These are phyloP conservation scores for Dissophora ornata DNA, from an alignment of 192 early-diverging fungal species.

Conservation along the genomic window DNA sequence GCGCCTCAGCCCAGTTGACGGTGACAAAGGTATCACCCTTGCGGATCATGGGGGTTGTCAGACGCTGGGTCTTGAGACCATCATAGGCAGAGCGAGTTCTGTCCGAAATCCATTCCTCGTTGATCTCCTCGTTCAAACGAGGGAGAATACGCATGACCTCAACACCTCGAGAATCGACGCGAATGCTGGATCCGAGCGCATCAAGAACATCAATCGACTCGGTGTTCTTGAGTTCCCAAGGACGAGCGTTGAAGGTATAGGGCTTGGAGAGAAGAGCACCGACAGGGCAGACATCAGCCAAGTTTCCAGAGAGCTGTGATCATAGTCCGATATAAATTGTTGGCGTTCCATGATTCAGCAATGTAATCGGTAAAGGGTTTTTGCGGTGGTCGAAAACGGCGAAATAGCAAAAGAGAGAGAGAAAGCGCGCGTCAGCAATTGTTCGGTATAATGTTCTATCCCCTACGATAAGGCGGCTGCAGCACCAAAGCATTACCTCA, in stretches of 20 bases:
- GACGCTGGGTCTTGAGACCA: conserved; percentile 94
- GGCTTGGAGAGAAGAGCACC: conserved; percentile 98
- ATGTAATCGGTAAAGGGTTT: no score
- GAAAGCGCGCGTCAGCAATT: no score
- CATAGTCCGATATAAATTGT: no score
- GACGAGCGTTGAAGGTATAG: conserved; percentile 91
- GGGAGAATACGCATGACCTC: conserved; percentile 98
- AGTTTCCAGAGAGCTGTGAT: conserved; percentile 92
- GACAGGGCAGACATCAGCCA: conserved; percentile 98
- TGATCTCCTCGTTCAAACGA: conserved; percentile 96
- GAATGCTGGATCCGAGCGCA: conserved; percentile 95
- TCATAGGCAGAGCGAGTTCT: conserved; percentile 96
- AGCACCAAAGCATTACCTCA: conserved; percentile 72
- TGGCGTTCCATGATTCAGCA: no score
- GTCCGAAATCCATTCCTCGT: conserved; percentile 99
- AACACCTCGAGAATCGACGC: conserved; percentile 93
- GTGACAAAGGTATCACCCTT: conserved; percentile 84
- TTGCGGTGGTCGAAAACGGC: neutral
- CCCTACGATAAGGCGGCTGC: no score
- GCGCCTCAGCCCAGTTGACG: conserved; percentile 88
- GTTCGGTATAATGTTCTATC: neutral
- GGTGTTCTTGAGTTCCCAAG: conserved; percentile 97
- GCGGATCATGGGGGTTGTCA: conserved; percentile 92
- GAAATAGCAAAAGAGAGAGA: neutral
- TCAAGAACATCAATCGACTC: conserved; percentile 96